Base-by-base conservation (phyloP, 2,329 filamentous ascomycete species). In the Colletotrichum trifolii region DNA sequence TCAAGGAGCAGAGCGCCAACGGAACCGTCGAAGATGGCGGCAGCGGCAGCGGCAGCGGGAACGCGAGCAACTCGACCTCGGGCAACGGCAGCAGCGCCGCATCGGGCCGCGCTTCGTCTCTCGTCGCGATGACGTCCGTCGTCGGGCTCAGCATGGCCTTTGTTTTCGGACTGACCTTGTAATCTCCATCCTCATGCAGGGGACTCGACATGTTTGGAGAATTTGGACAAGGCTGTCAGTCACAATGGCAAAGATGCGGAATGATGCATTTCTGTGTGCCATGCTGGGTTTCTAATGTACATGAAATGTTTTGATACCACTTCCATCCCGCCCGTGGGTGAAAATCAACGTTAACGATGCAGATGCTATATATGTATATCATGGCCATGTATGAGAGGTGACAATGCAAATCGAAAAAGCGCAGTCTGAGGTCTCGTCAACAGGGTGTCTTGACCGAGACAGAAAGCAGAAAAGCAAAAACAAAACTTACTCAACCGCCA, bases 101-200 rank as follows among this genome's bases (percentile, higher is more conserved):
- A 0, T 42, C 67, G 25, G 63, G 67, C 10, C 54, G 66, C 12
- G 65, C 71, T 13, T 69, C 73, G 15, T 43, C 42, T n/a, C n/a
- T 33, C 11, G 71, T 64, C 42, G 72, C 74, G 4, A 60, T 84
- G 62, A 70, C 74, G 15, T 73, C 74, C 13, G 73, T 78, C 8
- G 75, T 77, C 15, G 81, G 74, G 9, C 67, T 85, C 49, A 75
- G 77, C 13, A 70, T 76, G 60, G 70, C 71, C 5, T 80, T 83
- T 60, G 76, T 73, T 34, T 70, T 76, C 42, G 78, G 76, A 7
- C 63, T 82, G 66, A 74, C 74, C 46, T 45, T 78, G 55, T 81
- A 71, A 75, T 25, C 25, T 25, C 25, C 25, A 25, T 25, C 25
- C 25, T 25, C 25, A 25, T 25, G 25, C 25, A 25, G 25, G 25